phyloP scores from a whole-genome alignment of 345 rosid genomes.

The Syzygium aqueum region DNA sequence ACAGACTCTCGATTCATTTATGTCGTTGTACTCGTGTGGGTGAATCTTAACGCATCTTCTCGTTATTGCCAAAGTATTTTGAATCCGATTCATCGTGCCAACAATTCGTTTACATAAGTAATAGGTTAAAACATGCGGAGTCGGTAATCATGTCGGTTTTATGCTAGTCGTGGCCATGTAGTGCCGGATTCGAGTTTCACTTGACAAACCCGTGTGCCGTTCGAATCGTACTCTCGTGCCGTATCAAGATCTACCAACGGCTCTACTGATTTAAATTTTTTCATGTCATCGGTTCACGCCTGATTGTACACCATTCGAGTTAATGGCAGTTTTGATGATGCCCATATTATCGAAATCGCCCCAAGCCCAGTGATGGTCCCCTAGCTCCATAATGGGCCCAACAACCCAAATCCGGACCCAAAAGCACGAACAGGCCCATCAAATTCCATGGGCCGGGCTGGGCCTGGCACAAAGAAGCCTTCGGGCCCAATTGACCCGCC shows the following conservation, averaged over 20 bases:
- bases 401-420: accelerated
- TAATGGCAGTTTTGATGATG: neutral
- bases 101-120: neutral
- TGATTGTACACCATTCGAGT: neutral
- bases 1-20: neutral
- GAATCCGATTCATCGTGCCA: neutral
- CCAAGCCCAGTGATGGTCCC: neutral
- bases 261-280: neutral
- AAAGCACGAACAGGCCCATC: neutral
- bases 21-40: too few species aligned
- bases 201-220: neutral
- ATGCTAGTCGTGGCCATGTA: accelerated
- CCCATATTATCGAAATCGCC: neutral
- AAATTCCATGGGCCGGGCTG: neutral
- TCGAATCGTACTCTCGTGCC: neutral
- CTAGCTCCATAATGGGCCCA: neutral
- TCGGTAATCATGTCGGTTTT: accelerated
- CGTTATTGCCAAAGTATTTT: neutral
- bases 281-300: accelerated
- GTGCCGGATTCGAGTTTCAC: accelerated
- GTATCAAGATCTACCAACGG: too few species aligned
- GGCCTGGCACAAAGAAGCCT: neutral
- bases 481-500: neutral
- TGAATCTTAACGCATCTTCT: too few species aligned
- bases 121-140: accelerated